Base-by-base conservation (phyloP, 2,329 filamentous ascomycete species). In the Sarocladium oryzae region DNA sequence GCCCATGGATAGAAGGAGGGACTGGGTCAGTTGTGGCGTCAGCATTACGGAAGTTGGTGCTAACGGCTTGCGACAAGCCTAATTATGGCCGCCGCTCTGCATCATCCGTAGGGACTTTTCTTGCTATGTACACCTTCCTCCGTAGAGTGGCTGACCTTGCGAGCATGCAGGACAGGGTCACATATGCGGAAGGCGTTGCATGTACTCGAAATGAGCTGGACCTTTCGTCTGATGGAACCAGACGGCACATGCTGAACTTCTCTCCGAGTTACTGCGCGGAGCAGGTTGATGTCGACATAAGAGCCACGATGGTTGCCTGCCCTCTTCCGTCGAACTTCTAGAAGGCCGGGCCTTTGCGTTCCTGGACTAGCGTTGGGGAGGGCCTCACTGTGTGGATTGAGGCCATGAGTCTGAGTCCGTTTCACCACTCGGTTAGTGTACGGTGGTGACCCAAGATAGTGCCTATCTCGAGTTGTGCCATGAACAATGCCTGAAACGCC, bases 401-500 rank as follows among this genome's bases (percentile, higher is more conserved):
- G 6, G 21, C 37, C 37, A 7, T 40, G 16, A 6, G 4, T 23
- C 37, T 7, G 7, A 20, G 8, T 23, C 37, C 20, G 37, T 40
- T 40, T 40, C 37, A 40, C 37, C 21, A 43, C 6, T 30, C 28
- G 13, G 28, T 30, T 30, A 30, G 7, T 26, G 7, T 16, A 43
- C 21, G 40, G 6, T 28, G 21, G 23, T 28, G 23, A 7, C 21
- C 40, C 40, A 40, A 23, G 37, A 15, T 26, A 23, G 40, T 26
- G 21, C n/a, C n/a, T 16, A 23, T 21, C 23, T 20, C 20, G 10
- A 21, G 37, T 23, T n/a, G 21, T 7, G 40, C n/a, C 21, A 7
- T 26, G 13, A 43, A 43, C 21, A 43, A n/a, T 28, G 40, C 40
- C 40, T 43, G 40, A 43, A 43, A 43, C 40, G 20, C 20, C 40